Conservation (phyloP, 768 basidiomycete species). For the Hygrocybe coccinea region DNA sequence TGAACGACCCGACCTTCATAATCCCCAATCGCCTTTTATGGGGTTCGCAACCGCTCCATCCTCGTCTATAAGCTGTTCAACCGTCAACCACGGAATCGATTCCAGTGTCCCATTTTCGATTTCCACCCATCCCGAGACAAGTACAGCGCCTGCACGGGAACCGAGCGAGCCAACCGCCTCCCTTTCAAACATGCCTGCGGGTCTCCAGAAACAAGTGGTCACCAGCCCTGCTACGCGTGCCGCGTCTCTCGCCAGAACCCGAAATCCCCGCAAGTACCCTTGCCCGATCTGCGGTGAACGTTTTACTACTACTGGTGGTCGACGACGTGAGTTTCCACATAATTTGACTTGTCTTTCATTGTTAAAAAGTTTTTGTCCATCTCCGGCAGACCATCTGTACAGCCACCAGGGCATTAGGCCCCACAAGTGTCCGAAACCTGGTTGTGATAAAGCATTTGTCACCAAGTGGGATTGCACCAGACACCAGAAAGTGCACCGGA, state of each 20-base stretch:
- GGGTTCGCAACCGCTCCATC: too few species aligned
- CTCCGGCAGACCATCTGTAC: slow-evolving; percentile 16
- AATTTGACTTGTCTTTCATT: background rate
- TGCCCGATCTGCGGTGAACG: background rate
- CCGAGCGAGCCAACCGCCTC: too few species aligned
- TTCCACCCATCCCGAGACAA: too few species aligned
- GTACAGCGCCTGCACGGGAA: too few species aligned
- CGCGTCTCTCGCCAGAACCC: background rate
- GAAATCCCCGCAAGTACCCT: background rate
- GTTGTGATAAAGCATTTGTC: background rate
- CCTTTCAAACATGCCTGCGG: too few species aligned
- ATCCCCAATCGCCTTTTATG: too few species aligned
- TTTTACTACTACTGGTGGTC: background rate
- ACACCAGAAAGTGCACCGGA: background rate
- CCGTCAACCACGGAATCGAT: too few species aligned
- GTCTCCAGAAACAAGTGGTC: background rate
- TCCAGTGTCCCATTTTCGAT: too few species aligned
- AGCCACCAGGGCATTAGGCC: slow-evolving; percentile 13
- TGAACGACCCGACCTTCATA: too few species aligned
- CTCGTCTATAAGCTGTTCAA: too few species aligned
- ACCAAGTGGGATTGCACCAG: background rate
- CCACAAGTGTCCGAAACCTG: slow-evolving; percentile 4
- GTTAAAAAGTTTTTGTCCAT: too few species aligned
- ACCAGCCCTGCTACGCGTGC: background rate
- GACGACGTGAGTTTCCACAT: background rate